Percentiles rank a stretch among this genome's conserved stretches.
phyloP scores from a whole-genome alignment of 352 stramenopile species.

The Hyaloperonospora brassicae region DNA sequence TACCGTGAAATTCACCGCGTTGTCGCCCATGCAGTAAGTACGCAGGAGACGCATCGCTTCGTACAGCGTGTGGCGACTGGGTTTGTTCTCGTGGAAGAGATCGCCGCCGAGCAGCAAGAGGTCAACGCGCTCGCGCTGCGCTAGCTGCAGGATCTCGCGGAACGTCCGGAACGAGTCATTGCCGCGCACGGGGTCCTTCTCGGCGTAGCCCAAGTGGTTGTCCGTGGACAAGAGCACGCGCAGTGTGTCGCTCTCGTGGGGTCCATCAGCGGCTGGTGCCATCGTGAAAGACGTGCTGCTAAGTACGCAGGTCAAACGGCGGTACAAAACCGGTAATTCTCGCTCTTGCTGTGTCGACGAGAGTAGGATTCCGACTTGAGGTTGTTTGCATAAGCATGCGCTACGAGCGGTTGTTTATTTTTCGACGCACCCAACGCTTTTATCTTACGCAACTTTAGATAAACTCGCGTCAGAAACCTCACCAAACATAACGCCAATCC shows the following conservation, averaged over 20 bases:
- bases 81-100: constrained; percentile 99
- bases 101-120: constrained; percentile 94
- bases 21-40: constrained; percentile 91
- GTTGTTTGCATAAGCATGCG: no score
- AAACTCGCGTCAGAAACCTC: no score
- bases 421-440: no score
- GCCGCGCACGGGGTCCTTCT: constrained; percentile 93
- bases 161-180: constrained; percentile 90
- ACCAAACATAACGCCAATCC: no score
- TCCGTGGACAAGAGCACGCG: constrained; percentile 96
- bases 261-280: constrained; percentile 11
- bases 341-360: no score
- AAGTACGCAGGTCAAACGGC: constrained; percentile 4
- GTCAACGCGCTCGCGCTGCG: constrained; percentile 70
- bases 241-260: constrained; percentile 39
- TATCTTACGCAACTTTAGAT: no score
- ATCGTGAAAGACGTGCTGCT: constrained; percentile 8
- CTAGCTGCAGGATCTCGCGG: constrained; percentile 80
- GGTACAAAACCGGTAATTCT: no score
- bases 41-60: constrained; percentile 96
- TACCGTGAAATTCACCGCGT: constrained; percentile 77
- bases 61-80: constrained; percentile 91
- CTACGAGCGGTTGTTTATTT: no score
- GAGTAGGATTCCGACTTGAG: no score
- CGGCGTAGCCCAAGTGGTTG: constrained; percentile 96